These are phyloP conservation scores for Plantago lanceolata DNA, from an alignment of 305 asterid species.

Conservation along the genomic window DNA sequence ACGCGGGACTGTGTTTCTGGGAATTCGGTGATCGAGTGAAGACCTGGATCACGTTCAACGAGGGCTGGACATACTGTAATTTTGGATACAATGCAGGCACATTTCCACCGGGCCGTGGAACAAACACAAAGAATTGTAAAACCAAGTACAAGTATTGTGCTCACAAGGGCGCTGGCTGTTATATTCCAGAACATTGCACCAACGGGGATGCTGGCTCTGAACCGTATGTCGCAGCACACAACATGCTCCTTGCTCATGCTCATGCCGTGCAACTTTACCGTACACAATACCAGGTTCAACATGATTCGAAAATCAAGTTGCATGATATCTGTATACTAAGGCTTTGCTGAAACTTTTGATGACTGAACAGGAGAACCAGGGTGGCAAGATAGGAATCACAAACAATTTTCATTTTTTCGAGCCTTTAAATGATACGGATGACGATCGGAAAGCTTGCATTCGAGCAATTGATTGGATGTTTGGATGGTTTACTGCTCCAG, in stretches of 20 bases:
- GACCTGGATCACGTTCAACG: slow-evolving; percentile 21
- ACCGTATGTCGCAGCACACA: slow-evolving; percentile 18
- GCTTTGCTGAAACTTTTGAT: neutral
- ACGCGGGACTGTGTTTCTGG: slow-evolving; percentile 25
- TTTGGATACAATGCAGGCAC: slow-evolving; percentile 2
- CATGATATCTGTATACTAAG: neutral
- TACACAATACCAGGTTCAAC: slow-evolving; percentile 2
- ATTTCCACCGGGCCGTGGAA: slow-evolving; percentile 18
- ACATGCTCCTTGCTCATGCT: slow-evolving; percentile 24
- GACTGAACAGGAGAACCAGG: slow-evolving; percentile 1
- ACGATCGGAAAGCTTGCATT: slow-evolving; percentile 4
- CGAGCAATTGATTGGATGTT: slow-evolving; percentile 27
- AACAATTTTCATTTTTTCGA: slow-evolving; percentile 18
- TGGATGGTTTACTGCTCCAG: slow-evolving; percentile 32
- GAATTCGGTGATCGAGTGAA: slow-evolving; percentile 27
- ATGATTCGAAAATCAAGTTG: neutral
- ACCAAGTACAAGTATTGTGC: neutral
- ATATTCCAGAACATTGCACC: neutral
- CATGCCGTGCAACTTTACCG: slow-evolving; percentile 13
- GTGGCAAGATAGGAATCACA: slow-evolving; percentile 27
- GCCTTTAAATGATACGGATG: slow-evolving; percentile 11
- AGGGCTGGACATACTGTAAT: slow-evolving; percentile 9
- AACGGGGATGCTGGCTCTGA: slow-evolving; percentile 19
- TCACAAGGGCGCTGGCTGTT: neutral
- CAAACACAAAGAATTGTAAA: neutral